Evolutionary conservation across 2,329 filamentous ascomycete species (phyloP).

Genomic region (Trichophyton schoenleinii): DNA sequence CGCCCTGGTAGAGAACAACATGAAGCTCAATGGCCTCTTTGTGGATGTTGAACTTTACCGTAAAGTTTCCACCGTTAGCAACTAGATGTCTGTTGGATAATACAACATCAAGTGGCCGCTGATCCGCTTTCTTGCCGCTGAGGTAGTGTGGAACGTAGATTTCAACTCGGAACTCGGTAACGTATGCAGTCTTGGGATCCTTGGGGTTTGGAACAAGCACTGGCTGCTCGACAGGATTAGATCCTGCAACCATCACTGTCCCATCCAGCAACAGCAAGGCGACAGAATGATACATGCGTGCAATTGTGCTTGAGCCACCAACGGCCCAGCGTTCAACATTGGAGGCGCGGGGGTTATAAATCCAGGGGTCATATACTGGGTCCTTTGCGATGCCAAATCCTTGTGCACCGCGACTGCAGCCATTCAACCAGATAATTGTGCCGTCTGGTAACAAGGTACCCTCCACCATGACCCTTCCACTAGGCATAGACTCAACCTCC

Average conservation of each 20-base stretch:
- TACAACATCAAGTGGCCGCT: slow-evolving; percentile 37
- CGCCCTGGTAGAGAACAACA: slow-evolving; percentile 45
- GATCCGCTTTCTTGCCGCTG: slow-evolving; percentile 36
- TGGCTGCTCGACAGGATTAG: slow-evolving; percentile 49
- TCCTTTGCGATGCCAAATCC: slow-evolving; percentile 46
- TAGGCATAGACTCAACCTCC: slow-evolving; percentile 48
- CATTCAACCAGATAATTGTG: slow-evolving; percentile 48
- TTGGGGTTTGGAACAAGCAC: slow-evolving; percentile 34
- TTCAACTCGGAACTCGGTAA: slow-evolving; percentile 51
- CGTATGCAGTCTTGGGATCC: slow-evolving; percentile 34
- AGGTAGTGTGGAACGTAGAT: slow-evolving; percentile 51
- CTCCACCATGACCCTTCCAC: slow-evolving; percentile 49
- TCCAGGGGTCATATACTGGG: slow-evolving; percentile 44
- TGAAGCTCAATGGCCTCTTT: slow-evolving; percentile 34
- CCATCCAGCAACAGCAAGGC: slow-evolving; percentile 48
- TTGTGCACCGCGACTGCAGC: slow-evolving; percentile 45
- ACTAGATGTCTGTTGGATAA: slow-evolving; percentile 35
- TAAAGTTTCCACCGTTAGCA: slow-evolving; percentile 35
- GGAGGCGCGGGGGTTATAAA: slow-evolving; percentile 45
- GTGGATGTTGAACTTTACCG: slow-evolving; percentile 37
- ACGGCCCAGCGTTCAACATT: slow-evolving; percentile 39
- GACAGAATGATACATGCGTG: slow-evolving; percentile 49
- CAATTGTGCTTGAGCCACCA: slow-evolving; percentile 31
- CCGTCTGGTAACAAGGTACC: slow-evolving; percentile 48
- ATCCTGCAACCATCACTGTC: slow-evolving; percentile 47